These are phyloP conservation scores for Russula lepida DNA, from an alignment of 768 basidiomycete species.

Conservation along the genomic window DNA sequence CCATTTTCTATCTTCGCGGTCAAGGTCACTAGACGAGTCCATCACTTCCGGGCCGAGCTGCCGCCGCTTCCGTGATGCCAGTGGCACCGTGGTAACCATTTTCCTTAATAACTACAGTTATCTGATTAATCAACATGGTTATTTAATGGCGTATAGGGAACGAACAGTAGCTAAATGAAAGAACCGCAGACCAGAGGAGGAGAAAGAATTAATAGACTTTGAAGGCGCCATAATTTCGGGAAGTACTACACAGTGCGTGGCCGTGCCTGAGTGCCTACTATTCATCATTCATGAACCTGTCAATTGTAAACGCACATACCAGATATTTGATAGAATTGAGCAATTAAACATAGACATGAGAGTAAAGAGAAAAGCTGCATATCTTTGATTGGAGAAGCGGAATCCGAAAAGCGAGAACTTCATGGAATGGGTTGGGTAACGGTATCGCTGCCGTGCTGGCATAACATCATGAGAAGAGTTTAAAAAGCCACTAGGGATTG, in stretches of 20 bases:
- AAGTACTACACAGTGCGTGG: background rate
- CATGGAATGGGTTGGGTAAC: background rate
- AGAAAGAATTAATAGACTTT: background rate
- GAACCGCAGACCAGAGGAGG: background rate
- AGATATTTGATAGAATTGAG: conserved; percentile 20
- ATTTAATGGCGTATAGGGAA: background rate
- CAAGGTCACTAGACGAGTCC: conserved; percentile 5
- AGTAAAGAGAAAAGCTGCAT: background rate
- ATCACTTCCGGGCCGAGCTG: conserved; percentile 4
- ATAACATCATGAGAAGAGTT: background rate
- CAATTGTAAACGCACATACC: background rate
- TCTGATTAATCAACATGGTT: background rate
- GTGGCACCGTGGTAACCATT: background rate
- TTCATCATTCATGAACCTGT: background rate
- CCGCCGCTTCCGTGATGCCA: too few species aligned
- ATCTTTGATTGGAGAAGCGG: background rate
- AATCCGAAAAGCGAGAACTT: background rate
- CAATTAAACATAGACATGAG: conserved; percentile 7
- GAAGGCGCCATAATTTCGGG: background rate
- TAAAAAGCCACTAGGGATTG: background rate
- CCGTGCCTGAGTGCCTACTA: background rate
- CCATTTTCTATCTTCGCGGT: background rate
- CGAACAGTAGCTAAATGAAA: background rate
- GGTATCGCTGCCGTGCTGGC: conserved; percentile 14
- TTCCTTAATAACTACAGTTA: background rate